phyloP scores from a whole-genome alignment of 371 early-diverging fungal genomes.

The Lichtheimia ornata region DNA sequence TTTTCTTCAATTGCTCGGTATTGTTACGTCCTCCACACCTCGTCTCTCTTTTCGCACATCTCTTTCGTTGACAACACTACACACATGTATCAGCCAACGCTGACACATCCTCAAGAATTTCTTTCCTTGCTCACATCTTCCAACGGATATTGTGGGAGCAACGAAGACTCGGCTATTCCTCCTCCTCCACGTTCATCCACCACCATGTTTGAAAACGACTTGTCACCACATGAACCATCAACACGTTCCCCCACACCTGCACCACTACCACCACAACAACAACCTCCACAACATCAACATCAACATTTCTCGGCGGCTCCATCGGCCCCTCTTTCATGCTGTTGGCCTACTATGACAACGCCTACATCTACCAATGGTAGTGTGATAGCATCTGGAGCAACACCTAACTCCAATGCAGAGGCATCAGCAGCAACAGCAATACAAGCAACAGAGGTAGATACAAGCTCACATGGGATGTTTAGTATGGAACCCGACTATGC shows the following conservation, averaged over 20 bases:
- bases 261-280: not conserved
- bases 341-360: not conserved
- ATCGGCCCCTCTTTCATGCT: not conserved
- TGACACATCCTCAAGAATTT: not conserved
- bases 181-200: too few relatives aligned
- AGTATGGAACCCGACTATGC: too few relatives aligned
- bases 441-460: too few relatives aligned
- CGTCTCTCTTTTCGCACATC: not conserved
- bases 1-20: too few relatives aligned
- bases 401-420: too few relatives aligned
- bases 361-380: not conserved
- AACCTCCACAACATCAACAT: not conserved
- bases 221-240: slow-evolving; percentile 2
- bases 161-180: not conserved
- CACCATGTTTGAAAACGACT: not conserved
- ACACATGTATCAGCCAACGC: slow-evolving; percentile 4
- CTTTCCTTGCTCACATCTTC: slow-evolving; percentile 1
- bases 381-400: too few relatives aligned
- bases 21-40: not conserved
- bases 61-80: not conserved
- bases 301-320: not conserved
- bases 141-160: not conserved
- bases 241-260: slow-evolving; percentile 2
- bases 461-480: too few relatives aligned
- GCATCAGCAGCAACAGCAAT: too few relatives aligned